These are phyloP conservation scores for Themeda triandra DNA, from an alignment of 176 grass and related monocot species.

Conservation along the genomic window DNA sequence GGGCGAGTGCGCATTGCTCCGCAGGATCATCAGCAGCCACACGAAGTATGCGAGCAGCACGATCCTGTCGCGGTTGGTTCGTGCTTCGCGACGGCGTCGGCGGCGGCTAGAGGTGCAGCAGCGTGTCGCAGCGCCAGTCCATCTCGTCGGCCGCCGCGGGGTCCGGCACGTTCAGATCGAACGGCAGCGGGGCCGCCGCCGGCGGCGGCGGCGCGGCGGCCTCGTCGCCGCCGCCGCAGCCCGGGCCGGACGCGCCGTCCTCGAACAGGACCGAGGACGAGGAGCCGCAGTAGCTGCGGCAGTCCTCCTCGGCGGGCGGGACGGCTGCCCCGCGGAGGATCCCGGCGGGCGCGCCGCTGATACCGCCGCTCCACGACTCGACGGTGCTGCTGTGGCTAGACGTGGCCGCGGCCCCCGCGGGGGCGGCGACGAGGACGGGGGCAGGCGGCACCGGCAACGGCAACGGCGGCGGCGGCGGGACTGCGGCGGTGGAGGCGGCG, in stretches of 20 bases:
- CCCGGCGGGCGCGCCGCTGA: background rate
- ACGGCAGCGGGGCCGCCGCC: slow-evolving; percentile 20
- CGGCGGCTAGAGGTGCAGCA: slow-evolving; percentile 39
- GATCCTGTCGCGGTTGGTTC: background rate
- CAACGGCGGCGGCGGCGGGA: background rate
- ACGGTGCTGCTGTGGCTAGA: slow-evolving; percentile 87
- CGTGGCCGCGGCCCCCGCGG: slow-evolving; percentile 26
- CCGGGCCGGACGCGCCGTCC: slow-evolving; percentile 34
- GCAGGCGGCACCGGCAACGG: no score
- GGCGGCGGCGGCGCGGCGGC: slow-evolving; percentile 2
- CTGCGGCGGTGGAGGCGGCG: background rate
- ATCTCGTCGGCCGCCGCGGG: slow-evolving; percentile 43
- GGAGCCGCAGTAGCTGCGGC: slow-evolving; percentile 75
- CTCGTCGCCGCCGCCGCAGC: slow-evolving; percentile 33
- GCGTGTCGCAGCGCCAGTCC: slow-evolving; percentile 66
- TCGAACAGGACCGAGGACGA: slow-evolving; percentile 65
- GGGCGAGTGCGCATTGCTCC: background rate
- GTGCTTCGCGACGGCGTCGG: no score
- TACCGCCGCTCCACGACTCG: slow-evolving; percentile 57
- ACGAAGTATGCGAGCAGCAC: background rate
- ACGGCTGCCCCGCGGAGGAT: background rate
- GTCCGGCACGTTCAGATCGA: slow-evolving; percentile 76
- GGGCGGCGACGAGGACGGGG: background rate
- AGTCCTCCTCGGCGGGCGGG: slow-evolving; percentile 35
- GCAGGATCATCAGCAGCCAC: background rate